These are phyloP conservation scores for Penicillium expansum DNA, from an alignment of 2,329 filamentous ascomycete species.

Conservation along the genomic window DNA sequence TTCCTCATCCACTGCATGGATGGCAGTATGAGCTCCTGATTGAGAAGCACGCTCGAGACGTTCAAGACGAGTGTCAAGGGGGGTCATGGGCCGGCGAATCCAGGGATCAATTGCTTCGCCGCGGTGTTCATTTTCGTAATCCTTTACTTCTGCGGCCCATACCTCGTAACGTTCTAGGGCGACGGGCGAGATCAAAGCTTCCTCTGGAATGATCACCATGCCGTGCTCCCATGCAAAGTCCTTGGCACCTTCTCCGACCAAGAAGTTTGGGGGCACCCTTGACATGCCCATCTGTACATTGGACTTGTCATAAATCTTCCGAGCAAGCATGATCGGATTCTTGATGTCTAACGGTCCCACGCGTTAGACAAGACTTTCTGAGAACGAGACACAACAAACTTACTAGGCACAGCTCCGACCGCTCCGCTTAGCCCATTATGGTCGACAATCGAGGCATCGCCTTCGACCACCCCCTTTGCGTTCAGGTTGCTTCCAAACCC, in stretches of 20 bases:
- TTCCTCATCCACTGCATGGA: background rate
- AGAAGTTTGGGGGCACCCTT: conserved; percentile 86
- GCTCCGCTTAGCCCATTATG: conserved; percentile 88
- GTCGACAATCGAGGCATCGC: conserved; percentile 90
- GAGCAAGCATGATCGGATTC: conserved; percentile 87
- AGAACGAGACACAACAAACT: conserved; percentile 40
- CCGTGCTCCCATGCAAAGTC: conserved; percentile 81
- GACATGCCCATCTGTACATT: conserved; percentile 75
- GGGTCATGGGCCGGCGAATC: conserved; percentile 25
- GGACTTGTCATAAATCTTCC: conserved; percentile 75
- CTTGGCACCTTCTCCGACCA: conserved; percentile 80
- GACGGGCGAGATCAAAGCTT: conserved; percentile 74
- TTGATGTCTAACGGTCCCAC: conserved; percentile 54
- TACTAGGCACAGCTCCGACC: conserved; percentile 86
- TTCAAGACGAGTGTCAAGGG: conserved; percentile 16
- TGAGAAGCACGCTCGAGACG: background rate
- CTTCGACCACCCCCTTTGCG: conserved; percentile 87
- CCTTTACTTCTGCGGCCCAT: conserved; percentile 59
- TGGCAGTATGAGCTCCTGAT: background rate
- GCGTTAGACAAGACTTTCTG: conserved; percentile 6
- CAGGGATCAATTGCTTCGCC: conserved; percentile 37
- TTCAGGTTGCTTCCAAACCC: conserved; percentile 94
- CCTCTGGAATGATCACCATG: conserved; percentile 69
- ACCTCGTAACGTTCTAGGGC: conserved; percentile 74
- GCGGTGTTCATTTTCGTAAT: conserved; percentile 44